A percentile compares a stretch with the other conserved stretches of the same genome.
Evolutionary conservation across 2,329 filamentous ascomycete species (phyloP).

Genomic region (Leptodontidium sp.): DNA sequence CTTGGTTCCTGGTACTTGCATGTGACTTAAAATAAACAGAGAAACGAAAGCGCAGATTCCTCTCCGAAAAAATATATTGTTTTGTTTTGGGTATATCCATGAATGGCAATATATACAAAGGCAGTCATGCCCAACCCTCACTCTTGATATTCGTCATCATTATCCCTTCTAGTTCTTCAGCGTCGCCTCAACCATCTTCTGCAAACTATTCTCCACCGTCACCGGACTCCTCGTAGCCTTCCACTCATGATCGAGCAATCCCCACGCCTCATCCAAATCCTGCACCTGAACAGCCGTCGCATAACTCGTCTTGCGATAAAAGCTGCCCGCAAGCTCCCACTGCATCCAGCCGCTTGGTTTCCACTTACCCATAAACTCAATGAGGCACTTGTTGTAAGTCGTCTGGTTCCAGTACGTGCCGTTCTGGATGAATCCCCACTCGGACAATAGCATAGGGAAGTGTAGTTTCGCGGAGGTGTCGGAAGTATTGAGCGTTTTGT

Average conservation of each 20-base stretch:
- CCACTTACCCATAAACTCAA: conserved; percentile 46
- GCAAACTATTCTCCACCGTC: conserved; percentile 10
- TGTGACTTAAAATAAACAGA: no score
- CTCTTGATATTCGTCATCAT: not conserved
- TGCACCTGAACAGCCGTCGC: conserved; percentile 53
- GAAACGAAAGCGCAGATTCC: no score
- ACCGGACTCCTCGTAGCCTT: conserved; percentile 12
- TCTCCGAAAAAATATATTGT: no score
- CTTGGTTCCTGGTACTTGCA: no score
- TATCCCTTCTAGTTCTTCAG: not conserved
- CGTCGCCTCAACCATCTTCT: conserved; percentile 14
- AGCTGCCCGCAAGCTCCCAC: conserved; percentile 65
- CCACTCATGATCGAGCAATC: conserved; percentile 15
- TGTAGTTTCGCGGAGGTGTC: conserved; percentile 50
- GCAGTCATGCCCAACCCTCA: no score
- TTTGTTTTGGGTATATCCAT: no score
- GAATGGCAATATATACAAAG: no score
- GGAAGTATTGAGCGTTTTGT: conserved; percentile 48
- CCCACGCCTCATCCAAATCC: conserved; percentile 61
- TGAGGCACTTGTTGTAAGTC: conserved; percentile 59
- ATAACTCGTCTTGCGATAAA: conserved; percentile 54
- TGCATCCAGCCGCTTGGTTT: conserved; percentile 61
- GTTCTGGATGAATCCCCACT: conserved; percentile 56
- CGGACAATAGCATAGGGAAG: conserved; percentile 51
- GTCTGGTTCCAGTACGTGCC: conserved; percentile 52